Evolutionary conservation across 768 basidiomycete genomes (phyloP), one percentile per base, ranked within the genome.

Genomic region (Termitomyces sp.): DNA sequence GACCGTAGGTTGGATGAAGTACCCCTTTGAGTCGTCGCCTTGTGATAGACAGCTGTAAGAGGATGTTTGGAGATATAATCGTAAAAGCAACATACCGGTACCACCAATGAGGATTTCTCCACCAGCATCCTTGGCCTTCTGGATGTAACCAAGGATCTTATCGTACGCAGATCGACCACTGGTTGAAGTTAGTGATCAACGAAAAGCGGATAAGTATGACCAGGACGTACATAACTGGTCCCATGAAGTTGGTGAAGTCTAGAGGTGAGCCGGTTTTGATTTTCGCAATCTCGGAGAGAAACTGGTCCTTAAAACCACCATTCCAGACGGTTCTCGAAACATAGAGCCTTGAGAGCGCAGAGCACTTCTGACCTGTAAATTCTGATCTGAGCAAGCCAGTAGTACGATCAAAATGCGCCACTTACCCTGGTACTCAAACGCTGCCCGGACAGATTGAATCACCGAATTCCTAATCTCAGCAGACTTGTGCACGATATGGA

Each of bases 381-480:
- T n/a, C n/a, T 32, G 25, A 22, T 47, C 13, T 51, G 56, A 47
- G 50, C 11, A 23, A n/a, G 16, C 39, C 18, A 31, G 27, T 5
- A 22, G 16, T 12, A 15, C 27, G 1, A 2, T 1, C 25, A 42
- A 31, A 48, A 22, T 25, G 10, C 15, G 15, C 25, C 29, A 60
- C 70, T 35, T 59, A 84, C 92, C 94, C 76, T 94, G 93, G 70
- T 98, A 99, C 72, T 99, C 97, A 70, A 96, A 98, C 1, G 88
- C 94, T 16, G 80, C 90, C 52, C 97, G 81, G 57, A 98, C 81
- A 49, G 78, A 83, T 74, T 98, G 96, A 44, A 90, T 60, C 47
- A 91, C 97, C n/a, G 95, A 92, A 60, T 94, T 95, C 67, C 76
- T 77, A 50, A 97, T 72, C 63, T 97, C 91, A 35, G 95, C 96